Conservation (phyloP, 2,329 filamentous ascomycete genomes). For the Aspergillus caelatus region DNA sequence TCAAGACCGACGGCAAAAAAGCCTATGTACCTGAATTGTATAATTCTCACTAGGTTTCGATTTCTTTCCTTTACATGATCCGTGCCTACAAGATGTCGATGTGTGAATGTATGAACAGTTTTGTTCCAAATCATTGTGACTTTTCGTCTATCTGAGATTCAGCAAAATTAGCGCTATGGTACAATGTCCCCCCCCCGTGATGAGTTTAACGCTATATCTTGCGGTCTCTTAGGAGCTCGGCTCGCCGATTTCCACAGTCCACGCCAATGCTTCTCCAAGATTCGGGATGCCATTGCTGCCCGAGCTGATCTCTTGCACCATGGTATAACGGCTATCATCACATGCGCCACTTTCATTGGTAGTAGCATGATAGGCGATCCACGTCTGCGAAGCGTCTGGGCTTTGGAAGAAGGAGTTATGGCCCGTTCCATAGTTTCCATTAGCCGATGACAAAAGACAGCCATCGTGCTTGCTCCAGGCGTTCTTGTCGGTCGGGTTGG, state of each 20-base stretch:
- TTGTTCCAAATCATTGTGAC: too few species aligned
- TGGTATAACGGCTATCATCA: slow-evolving; percentile 57
- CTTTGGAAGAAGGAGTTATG: slow-evolving; percentile 62
- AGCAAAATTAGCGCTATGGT: too few species aligned
- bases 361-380: slow-evolving; percentile 61
- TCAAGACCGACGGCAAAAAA: too few species aligned
- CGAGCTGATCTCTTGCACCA: slow-evolving; percentile 55
- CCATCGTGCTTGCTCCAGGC: slow-evolving; percentile 57
- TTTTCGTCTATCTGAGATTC: not conserved
- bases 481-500: slow-evolving; percentile 47
- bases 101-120: not conserved
- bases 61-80: too few species aligned
- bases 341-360: slow-evolving; percentile 53
- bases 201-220: too few species aligned
- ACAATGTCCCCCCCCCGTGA: too few species aligned
- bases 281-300: slow-evolving; percentile 56
- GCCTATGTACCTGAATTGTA: too few species aligned
- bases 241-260: not conserved
- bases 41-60: too few species aligned
- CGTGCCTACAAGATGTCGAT: too few species aligned
- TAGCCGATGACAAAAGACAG: slow-evolving; percentile 55
- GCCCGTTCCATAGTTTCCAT: slow-evolving; percentile 61
- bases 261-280: slow-evolving; percentile 44
- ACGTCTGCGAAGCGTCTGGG: slow-evolving; percentile 57
- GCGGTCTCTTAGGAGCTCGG: not conserved